Base-by-base conservation (phyloP, 164 flowering plant genomes). In the Santalum album region DNA sequence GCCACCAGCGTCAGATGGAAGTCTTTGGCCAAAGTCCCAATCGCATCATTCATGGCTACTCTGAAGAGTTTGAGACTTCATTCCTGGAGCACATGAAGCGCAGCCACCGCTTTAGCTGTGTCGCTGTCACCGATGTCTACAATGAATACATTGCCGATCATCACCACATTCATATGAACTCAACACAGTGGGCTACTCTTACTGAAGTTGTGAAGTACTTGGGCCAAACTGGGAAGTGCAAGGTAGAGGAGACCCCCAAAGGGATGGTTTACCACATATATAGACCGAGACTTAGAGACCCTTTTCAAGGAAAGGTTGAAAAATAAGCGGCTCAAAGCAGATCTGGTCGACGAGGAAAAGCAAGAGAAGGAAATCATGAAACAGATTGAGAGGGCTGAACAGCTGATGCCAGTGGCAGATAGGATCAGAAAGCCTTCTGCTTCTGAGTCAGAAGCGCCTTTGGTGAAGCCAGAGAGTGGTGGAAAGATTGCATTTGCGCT, bases 1-100 rank as follows among this genome's bases (percentile, higher is more conserved):
- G 82, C 48, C 96, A 90, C 75, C 97, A 87, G 73, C 81, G 96
- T 9, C 97, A 87, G 70, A 87, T 87, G 97, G 79, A 87, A 53
- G 71, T 90, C 29, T 90, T 85, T 56, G 97, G 96, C 42, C 89
- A 90, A 53, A 87, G 87, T 68, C 94, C 91, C 11, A 58, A 65
- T 46, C 78, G 94, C 0, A 66, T 90, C 49, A 56, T 90, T 18
- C 84, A 73, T 18, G 91, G 95, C 5, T 90, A 80, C 56, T 77
- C 96, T 0, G 96, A 90, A 57, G 95, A 90, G 60, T 90, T 90
- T 34, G 95, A 90, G 68, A 0, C 7, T 0, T 0, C 65, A 1
- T 90, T 90, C 62, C 72, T 90, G 6, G 96, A 90, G 49, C 94
- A 82, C 71, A 76, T 90, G 80, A 82, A 78, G 65, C 76, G 95